Conservation (phyloP, 768 basidiomycete species). For the Hygrocybe punicea region DNA sequence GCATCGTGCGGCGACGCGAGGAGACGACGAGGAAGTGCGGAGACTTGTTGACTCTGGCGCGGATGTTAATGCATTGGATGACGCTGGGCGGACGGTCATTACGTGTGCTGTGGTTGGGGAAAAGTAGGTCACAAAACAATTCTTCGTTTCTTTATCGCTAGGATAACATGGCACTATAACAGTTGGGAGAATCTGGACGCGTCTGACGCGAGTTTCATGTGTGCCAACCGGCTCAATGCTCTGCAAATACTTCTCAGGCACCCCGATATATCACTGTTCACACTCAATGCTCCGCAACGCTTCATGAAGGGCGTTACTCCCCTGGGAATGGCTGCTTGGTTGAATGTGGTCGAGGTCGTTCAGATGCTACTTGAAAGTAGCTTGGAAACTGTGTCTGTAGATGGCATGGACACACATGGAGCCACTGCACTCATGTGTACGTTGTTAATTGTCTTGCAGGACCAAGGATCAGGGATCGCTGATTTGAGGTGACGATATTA, state of each 20-base stretch:
- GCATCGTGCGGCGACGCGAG: constrained; percentile 55
- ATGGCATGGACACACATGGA: constrained; percentile 70
- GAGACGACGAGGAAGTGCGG: constrained; percentile 51
- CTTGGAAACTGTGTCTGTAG: constrained; percentile 60
- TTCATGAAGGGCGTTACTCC: constrained; percentile 73
- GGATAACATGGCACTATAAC: constrained; percentile 3
- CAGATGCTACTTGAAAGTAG: constrained; percentile 61
- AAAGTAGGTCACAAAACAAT: constrained; percentile 44
- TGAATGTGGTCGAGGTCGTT: constrained; percentile 61
- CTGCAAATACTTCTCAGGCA: constrained; percentile 55
- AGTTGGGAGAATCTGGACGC: constrained; percentile 58
- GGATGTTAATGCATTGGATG: constrained; percentile 65
- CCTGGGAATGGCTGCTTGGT: constrained; percentile 75
- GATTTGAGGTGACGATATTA: constrained; percentile 28
- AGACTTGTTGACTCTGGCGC: constrained; percentile 57
- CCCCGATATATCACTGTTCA: constrained; percentile 59
- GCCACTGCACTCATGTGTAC: constrained; percentile 84
- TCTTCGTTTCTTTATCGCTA: not conserved
- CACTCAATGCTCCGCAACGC: constrained; percentile 69
- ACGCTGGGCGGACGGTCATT: constrained; percentile 56
- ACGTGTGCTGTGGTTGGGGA: constrained; percentile 72
- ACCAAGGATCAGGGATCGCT: constrained; percentile 11
- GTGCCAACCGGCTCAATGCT: constrained; percentile 51
- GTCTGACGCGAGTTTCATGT: constrained; percentile 67
- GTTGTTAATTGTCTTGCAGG: constrained; percentile 28